Conservation (phyloP, 1,139 yeast genomes). For the Suhomyces bokatorum region DNA sequence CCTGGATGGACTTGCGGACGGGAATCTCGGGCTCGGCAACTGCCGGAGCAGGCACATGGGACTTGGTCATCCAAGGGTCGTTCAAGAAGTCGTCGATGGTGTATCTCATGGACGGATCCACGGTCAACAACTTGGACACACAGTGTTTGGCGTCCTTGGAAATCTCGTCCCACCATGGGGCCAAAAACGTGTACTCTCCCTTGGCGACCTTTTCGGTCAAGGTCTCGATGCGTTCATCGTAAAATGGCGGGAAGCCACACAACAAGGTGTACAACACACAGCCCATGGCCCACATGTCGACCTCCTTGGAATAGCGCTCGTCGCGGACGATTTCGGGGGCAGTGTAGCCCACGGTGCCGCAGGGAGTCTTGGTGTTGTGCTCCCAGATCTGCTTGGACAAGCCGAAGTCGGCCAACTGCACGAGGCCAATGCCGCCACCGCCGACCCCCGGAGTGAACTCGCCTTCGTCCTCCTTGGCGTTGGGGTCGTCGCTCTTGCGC, state of each 20-base stretch:
- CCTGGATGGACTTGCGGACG: constrained; percentile 2
- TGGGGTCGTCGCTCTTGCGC: constrained; percentile 49
- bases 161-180: constrained; percentile 69
- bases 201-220: constrained; percentile 59
- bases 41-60: constrained; percentile 1
- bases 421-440: constrained; percentile 53
- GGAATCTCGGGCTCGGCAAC: not conserved
- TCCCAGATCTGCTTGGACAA: constrained; percentile 59
- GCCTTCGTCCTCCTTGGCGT: constrained; percentile 53
- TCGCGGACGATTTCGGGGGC: constrained; percentile 64
- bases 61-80: constrained; percentile 76
- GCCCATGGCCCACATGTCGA: constrained; percentile 66
- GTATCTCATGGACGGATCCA: constrained; percentile 76
- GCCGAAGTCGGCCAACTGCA: constrained; percentile 60
- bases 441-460: constrained; percentile 48
- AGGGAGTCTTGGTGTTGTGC: constrained; percentile 60
- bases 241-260: constrained; percentile 65
- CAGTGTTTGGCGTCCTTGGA: constrained; percentile 58
- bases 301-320: constrained; percentile 58
- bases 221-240: constrained; percentile 56
- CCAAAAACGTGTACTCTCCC: constrained; percentile 57
- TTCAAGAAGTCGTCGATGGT: constrained; percentile 73
- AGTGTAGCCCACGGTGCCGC: constrained; percentile 65
- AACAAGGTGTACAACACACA: constrained; percentile 60
- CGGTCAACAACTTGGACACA: constrained; percentile 74